phyloP scores from a whole-genome alignment of 2,329 filamentous ascomycete species.

The Rutstroemia sydowiana region DNA sequence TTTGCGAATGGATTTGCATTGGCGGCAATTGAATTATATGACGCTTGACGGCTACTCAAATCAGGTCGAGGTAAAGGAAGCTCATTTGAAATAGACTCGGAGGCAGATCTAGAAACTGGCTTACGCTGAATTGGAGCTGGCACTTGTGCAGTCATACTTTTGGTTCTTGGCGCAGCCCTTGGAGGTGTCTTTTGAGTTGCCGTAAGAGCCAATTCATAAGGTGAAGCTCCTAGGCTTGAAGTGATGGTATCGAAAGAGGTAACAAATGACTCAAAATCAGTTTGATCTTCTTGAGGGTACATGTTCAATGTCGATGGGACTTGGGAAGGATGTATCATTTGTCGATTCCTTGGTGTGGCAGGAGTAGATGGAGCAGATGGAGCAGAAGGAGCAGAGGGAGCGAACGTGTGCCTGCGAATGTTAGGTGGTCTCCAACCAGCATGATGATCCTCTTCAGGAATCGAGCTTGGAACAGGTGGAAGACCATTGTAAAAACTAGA shows the following conservation, averaged over 20 bases:
- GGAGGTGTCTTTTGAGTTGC: not conserved
- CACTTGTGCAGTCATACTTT: conserved; percentile 19
- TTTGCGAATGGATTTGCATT: not conserved
- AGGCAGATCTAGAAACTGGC: conserved; percentile 1
- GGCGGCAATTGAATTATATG: conserved; percentile 1
- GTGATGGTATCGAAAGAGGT: conserved; percentile 19
- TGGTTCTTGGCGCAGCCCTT: conserved; percentile 9
- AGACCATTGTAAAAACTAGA: conserved; percentile 18
- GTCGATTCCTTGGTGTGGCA: not conserved
- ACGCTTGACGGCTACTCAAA: conserved; percentile 1
- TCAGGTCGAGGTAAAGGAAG: not conserved
- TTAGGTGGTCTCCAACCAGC: conserved; percentile 1
- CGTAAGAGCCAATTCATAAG: conserved; percentile 20
- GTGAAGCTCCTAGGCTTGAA: conserved; percentile 19
- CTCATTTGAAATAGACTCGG: too few species aligned
- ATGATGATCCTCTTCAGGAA: conserved; percentile 12
- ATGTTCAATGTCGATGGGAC: not conserved
- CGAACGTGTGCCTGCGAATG: not conserved
- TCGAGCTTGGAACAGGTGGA: conserved; percentile 18
- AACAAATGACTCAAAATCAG: conserved; percentile 23
- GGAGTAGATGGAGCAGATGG: not conserved
- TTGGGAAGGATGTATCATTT: conserved; percentile 1
- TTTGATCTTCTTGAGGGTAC: conserved; percentile 8
- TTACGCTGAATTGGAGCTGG: not conserved
- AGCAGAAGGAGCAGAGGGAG: conserved; percentile 1